Base-by-base conservation (phyloP, 306 rosid species). In the Vigna angularis region DNA sequence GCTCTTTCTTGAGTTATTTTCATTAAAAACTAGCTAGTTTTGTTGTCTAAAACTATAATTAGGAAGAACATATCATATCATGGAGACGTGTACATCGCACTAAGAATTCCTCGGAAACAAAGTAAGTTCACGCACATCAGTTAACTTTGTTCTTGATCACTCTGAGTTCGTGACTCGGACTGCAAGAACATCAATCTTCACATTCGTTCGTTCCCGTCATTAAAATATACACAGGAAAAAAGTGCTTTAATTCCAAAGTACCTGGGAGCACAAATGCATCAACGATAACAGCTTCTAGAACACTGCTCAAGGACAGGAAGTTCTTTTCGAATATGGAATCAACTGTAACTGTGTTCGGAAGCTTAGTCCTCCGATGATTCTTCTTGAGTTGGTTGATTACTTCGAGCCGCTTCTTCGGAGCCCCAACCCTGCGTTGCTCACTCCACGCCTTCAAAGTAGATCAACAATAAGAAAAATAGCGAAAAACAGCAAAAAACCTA, bases 241-340 rank as follows among this genome's bases (percentile, higher is more conserved):
- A 59, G 48, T 4, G 61, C 66, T 36, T 22, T 12, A 72, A 68
- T 63, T 67, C 3, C 26, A 67, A 24, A 30, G 38, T 83, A 94
- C 98, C 97, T 78, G 98, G 98, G 72, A 94, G 98, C 70, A 88
- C 83, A 87, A 83, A 89, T 26, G 86, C 86, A 55, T 94, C 90
- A 1, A 94, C 66, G 34, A 90, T 85, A 71, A 94, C 91, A 18
- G 83, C 90, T 81, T 94, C 97, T 84, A 94, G 74, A 62, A 88
- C 88, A 67, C 97, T 85, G 69, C 72, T 90, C 79, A 92, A 86
- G 8, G 97, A 81, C 72, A 94, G 81, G 86, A 92, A 94, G 30
- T 89, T 90, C 62, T 93, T 92, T 88, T 88, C 93, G 30, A 83
- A 87, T 66, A 94, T 88, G 4, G 98, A 89, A 78, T 94, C 98